Evolutionary conservation across 1,139 yeast species (phyloP).

Genomic region (Yueomyces sp.): DNA sequence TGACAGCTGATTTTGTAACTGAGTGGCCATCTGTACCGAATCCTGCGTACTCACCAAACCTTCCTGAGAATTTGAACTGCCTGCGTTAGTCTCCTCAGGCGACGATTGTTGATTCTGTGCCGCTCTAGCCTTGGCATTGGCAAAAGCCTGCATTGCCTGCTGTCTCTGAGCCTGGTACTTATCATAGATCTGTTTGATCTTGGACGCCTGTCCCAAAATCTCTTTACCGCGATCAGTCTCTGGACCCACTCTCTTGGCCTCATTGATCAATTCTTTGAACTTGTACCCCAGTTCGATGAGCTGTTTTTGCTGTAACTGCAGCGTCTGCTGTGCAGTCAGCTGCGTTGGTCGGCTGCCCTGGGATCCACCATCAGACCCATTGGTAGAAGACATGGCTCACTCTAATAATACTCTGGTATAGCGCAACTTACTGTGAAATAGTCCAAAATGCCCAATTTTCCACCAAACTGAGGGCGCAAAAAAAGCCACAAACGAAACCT

Average conservation of each 20-base stretch:
- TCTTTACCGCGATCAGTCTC: slow-evolving; percentile 61
- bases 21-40: background rate
- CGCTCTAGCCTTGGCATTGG: slow-evolving; percentile 4
- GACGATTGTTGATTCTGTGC: background rate
- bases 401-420: too few relatives aligned
- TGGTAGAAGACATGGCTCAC: background rate
- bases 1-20: background rate
- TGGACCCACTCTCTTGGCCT: slow-evolving; percentile 43
- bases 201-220: slow-evolving; percentile 56
- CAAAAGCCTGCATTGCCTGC: slow-evolving; percentile 1
- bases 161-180: slow-evolving; percentile 19
- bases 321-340: background rate
- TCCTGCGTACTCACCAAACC: background rate
- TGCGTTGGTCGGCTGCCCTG: background rate
- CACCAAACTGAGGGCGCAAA: too few relatives aligned
- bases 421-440: too few relatives aligned
- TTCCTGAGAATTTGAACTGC: background rate
- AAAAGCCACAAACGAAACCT: too few relatives aligned
- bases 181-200: slow-evolving; percentile 30
- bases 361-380: background rate
- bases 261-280: slow-evolving; percentile 49
- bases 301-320: slow-evolving; percentile 39
- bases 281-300: slow-evolving; percentile 49
- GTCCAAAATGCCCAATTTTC: too few relatives aligned
- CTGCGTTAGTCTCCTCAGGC: background rate